Evolutionary conservation across 2,329 filamentous ascomycete genomes (phyloP).

Genomic region (Penicillium sp.): DNA sequence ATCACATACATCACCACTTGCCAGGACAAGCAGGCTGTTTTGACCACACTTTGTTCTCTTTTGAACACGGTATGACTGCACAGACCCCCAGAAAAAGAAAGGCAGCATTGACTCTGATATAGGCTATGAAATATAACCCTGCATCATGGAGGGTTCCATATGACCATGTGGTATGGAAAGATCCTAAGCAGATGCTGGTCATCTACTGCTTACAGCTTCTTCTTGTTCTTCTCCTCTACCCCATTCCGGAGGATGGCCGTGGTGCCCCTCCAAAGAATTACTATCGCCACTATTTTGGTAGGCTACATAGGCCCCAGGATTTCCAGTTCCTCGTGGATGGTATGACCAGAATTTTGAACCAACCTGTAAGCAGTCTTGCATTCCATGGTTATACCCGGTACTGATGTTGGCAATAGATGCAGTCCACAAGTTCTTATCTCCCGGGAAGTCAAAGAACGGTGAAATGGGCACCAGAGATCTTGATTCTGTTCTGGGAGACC

Average conservation of each 20-base stretch:
- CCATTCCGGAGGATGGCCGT: constrained; percentile 74
- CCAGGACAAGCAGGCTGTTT: constrained; percentile 84
- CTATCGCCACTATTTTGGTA: constrained; percentile 87
- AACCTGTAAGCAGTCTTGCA: constrained; percentile 58
- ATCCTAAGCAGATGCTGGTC: constrained; percentile 84
- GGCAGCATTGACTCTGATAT: constrained; percentile 12
- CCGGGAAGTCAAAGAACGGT: constrained; percentile 77
- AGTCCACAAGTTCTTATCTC: constrained; percentile 83
- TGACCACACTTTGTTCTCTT: constrained; percentile 87
- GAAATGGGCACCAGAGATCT: constrained; percentile 90
- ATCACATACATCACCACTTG: constrained; percentile 88
- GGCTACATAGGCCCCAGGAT: constrained; percentile 88
- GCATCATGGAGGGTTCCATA: constrained; percentile 92
- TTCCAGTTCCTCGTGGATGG: constrained; percentile 97
- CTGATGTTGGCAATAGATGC: constrained; percentile 54
- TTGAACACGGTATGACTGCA: constrained; percentile 75
- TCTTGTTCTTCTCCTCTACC: constrained; percentile 81
- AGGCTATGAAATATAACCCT: constrained; percentile 95
- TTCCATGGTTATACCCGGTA: constrained; percentile 10
- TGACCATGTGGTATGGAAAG: constrained; percentile 87
- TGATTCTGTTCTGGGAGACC: constrained; percentile 97
- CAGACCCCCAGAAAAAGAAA: not conserved
- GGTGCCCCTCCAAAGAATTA: constrained; percentile 76
- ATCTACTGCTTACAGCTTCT: constrained; percentile 90
- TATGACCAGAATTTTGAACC: constrained; percentile 88